These are phyloP conservation scores for Daedaleopsis nitida DNA, from an alignment of 768 basidiomycete species.

Conservation along the genomic window DNA sequence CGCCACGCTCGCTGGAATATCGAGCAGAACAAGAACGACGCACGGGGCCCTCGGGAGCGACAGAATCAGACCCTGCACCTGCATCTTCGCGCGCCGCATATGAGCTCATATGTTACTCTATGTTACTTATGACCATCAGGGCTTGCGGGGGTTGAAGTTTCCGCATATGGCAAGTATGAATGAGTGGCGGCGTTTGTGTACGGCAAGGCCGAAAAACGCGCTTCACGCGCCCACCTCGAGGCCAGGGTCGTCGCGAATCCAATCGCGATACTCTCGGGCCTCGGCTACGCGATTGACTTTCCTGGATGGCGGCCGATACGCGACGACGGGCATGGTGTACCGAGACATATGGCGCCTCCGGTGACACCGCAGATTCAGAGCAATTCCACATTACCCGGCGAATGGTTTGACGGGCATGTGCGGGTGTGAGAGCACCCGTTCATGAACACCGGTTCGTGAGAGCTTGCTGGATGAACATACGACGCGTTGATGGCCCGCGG, in stretches of 20 bases:
- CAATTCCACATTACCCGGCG: neutral
- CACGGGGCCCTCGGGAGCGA: neutral
- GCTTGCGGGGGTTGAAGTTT: conserved; percentile 10
- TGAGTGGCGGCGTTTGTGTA: conserved; percentile 6
- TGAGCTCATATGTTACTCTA: too few relatives aligned
- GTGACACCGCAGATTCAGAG: neutral
- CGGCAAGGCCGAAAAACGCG: conserved; percentile 4
- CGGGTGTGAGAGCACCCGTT: conserved; percentile 1
- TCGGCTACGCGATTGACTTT: conserved; percentile 5
- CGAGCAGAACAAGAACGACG: too few relatives aligned
- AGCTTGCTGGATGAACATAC: neutral
- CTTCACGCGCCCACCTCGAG: conserved; percentile 12
- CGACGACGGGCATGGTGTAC: neutral
- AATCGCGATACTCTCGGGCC: neutral
- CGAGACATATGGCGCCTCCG: neutral
- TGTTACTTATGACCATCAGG: too few relatives aligned
- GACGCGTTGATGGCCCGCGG: conserved; percentile 7
- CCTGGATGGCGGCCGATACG: neutral
- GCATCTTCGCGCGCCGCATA: too few relatives aligned
- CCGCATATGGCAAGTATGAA: conserved; percentile 8
- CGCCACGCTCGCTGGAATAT: too few relatives aligned
- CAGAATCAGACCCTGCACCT: neutral
- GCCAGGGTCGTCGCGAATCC: neutral
- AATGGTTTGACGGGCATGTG: too few relatives aligned
- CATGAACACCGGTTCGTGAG: conserved; percentile 6